phyloP scores from a whole-genome alignment of 345 rosid genomes.

The Hibiscus trionum region DNA sequence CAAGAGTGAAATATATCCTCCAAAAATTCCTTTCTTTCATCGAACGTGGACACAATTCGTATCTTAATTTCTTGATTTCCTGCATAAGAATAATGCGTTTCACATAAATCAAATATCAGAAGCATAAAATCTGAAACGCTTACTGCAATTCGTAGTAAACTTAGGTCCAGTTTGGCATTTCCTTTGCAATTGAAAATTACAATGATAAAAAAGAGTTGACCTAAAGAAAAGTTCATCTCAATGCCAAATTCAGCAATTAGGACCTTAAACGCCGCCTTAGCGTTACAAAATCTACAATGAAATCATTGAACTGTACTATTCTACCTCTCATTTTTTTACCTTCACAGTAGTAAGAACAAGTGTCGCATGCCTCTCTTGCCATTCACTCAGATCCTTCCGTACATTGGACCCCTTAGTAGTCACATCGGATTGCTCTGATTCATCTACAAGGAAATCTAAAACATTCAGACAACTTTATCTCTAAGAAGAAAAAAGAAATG shows the following conservation, averaged over 20 bases:
- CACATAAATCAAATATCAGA: neutral
- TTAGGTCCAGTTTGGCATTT: neutral
- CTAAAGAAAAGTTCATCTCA: neutral
- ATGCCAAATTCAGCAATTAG: neutral
- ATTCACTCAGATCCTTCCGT: constrained; percentile 77
- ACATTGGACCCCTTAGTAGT: constrained; percentile 49
- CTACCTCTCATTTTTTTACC: constrained; percentile 25
- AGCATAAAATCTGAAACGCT: neutral
- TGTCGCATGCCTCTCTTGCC: constrained; percentile 97
- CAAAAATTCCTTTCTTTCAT: constrained; percentile 93
- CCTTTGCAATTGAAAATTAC: neutral
- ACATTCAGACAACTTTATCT: neutral
- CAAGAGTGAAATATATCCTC: constrained; percentile 89
- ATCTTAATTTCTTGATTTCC: constrained; percentile 78
- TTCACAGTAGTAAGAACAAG: constrained; percentile 85
- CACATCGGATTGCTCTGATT: constrained; percentile 38
- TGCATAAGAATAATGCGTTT: constrained; percentile 21
- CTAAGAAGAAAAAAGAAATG: neutral
- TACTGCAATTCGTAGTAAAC: neutral
- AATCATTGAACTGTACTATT: neutral
- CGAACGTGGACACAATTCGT: constrained; percentile 81
- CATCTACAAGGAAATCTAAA: constrained; percentile 22
- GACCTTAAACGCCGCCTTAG: neutral
- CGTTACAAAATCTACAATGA: neutral
- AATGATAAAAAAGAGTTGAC: neutral